Conservation (phyloP, 345 rosid species). For the Gossypium turneri region DNA sequence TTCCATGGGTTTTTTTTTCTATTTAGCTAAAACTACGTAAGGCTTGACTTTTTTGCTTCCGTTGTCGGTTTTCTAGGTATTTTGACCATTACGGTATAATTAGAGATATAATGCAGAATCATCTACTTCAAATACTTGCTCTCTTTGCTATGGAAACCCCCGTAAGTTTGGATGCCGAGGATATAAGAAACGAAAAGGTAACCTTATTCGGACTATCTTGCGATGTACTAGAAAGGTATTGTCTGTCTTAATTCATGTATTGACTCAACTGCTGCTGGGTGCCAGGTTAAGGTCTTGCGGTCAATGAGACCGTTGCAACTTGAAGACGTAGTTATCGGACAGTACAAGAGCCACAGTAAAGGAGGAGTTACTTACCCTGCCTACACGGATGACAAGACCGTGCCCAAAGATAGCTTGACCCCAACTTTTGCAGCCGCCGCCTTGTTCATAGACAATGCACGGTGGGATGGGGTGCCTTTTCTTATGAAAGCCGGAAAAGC, state of each 20-base stretch:
- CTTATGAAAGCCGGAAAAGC: constrained; percentile 99
- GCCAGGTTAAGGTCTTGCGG: constrained; percentile 89
- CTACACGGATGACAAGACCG: constrained; percentile 87
- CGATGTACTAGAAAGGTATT: neutral
- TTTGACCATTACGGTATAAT: constrained; percentile 92
- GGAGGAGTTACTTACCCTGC: constrained; percentile 80
- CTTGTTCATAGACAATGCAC: constrained; percentile 86
- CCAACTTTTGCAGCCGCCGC: constrained; percentile 99
- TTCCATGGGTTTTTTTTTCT: neutral
- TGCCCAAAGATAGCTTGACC: constrained; percentile 81
- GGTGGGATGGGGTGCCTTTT: constrained; percentile 99
- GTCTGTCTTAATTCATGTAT: neutral
- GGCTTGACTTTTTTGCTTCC: constrained; percentile 2
- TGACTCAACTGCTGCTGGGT: constrained; percentile 11
- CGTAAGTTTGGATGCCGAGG: constrained; percentile 97
- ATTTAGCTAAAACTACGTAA: neutral
- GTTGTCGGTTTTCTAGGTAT: constrained; percentile 45
- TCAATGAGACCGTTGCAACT: constrained; percentile 86
- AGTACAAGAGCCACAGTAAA: constrained; percentile 88
- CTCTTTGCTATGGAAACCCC: constrained; percentile 99
- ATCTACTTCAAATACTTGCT: constrained; percentile 95
- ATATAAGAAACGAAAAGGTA: constrained; percentile 95
- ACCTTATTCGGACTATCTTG: neutral
- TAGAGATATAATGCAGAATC: constrained; percentile 99
- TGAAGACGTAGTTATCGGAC: constrained; percentile 81